phyloP scores from a whole-genome alignment of 441 rosid species.

The Biscutella laevigata region DNA sequence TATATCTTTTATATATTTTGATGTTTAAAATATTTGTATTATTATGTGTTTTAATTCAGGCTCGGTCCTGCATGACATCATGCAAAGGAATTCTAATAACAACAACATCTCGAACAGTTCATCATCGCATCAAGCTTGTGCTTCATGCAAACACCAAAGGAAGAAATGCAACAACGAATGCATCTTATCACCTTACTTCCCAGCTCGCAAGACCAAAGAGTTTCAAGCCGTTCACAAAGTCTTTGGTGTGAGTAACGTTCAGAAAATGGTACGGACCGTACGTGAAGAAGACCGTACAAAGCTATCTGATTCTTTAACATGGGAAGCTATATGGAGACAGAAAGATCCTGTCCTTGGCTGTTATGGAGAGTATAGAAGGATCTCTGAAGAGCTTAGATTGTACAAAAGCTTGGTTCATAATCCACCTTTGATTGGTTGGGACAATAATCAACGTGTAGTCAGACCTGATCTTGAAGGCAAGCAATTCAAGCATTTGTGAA shows the following conservation, averaged over 20 bases:
- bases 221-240: conserved; percentile 33
- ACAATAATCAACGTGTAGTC: conserved; percentile 23
- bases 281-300: conserved; percentile 32
- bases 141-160: conserved; percentile 34
- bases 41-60: too few relatives aligned
- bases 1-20: too few relatives aligned
- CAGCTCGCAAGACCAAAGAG: conserved; percentile 26
- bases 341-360: conserved; percentile 50
- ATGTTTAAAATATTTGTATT: too few relatives aligned
- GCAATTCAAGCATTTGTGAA: too few relatives aligned
- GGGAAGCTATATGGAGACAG: conserved; percentile 55
- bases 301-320: conserved; percentile 38
- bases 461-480: too few relatives aligned
- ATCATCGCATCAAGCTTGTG: conserved; percentile 30
- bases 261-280: conserved; percentile 32
- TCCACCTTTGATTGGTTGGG: conserved; percentile 23
- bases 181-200: conserved; percentile 26
- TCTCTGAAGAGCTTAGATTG: conserved; percentile 36
- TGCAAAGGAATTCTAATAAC: conserved; percentile 20
- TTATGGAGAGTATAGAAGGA: conserved; percentile 43
- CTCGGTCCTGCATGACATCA: conserved; percentile 26
- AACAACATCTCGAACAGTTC: conserved; percentile 13
- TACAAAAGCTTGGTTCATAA: conserved; percentile 30
- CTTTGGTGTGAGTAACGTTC: conserved; percentile 32
- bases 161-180: conserved; percentile 32